Evolutionary conservation across 73 alveolate genomes (phyloP), one percentile per base, ranked within the genome.

Genomic region (Tetrahymena elliotti): DNA sequence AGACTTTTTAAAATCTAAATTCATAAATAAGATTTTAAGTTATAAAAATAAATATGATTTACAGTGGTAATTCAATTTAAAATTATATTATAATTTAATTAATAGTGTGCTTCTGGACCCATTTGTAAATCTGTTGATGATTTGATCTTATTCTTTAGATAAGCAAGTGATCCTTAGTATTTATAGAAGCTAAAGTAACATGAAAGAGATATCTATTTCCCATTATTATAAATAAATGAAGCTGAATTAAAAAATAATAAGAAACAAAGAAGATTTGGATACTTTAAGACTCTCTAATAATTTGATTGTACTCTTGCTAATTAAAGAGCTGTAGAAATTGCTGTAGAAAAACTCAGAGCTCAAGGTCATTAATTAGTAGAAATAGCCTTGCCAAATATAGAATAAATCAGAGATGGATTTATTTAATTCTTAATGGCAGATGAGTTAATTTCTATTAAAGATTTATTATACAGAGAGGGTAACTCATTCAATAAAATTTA

Each of bases 231-330:
- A 35, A 93, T 53, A 38, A 38, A 37, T 16, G 94, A 93, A 47
- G 35, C 20, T 33, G 35, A 68, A 34, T 92, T 93, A 10, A 68
- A 47, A 22, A 93, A 93, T 33, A 95, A 93, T 12, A 38, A 34
- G 83, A 94, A 93, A 83, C 88, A 95, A 35, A 82, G 97, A 39
- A 97, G 97, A 93, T 83, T 98, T 53, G 99, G 99, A 13, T 97
- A 95, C 92, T 96, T 97, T 68, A 94, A 95, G 39, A 95, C 93
- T n/a, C 35, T 93, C 27, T 93, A 88, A 27, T 54, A 34, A 1
- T 83, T 93, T 40, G 83, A 54, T 18, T 82, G 97, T 20, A 39
- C 97, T 6, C 39, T 34, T 0, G 83, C 97, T 36, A 83, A 47
- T 38, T 53, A 84, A 54, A 94, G 98, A 83, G 98, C 99, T 22